Base-by-base conservation (phyloP, 495 filamentous ascomycete genomes). In the Letharia columbiana region DNA sequence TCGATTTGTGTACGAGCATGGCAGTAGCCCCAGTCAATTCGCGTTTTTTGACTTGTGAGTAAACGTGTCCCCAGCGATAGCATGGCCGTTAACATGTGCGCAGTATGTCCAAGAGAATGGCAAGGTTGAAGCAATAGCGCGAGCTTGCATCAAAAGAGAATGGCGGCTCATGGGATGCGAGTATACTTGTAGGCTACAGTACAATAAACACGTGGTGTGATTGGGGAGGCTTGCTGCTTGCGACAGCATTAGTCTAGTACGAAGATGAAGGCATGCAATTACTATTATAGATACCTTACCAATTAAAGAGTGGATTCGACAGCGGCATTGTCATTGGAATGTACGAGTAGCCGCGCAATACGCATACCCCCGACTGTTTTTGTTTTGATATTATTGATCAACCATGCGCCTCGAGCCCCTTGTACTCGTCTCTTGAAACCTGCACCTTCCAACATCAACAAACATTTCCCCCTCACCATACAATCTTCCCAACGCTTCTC, bases 31-130 rank as follows among this genome's bases (percentile, higher is more conserved):
- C 6, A 93, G 87, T 80, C 95, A 97, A 73, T 97, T 98, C 79
- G 91, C 94, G 11, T 98, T 98, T 83, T 98, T 96, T 78, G 89
- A 95, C 71, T 98, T 98, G 91, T 96, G 81, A 85, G 89, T 87
- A 3, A 28, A 45, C 9, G 44, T 18, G 23, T 60, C 39, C 60
- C 35, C 23, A 15, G 28, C 20, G 18, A 31, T 37, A 20, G n/a
- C 17, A 37, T 1, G 45, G 15, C 8, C 58, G 75, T 67, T 72
- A 69, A 79, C 65, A 33, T 44, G 20, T 42, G 23, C 56, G 37
- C 67, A 84, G 82, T 72, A 85, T 85, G 83, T 81, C 81, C 71
- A 82, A 83, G 74, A 73, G 82, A 66, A 75, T 85, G 70, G 66
- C 68, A 18, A 68, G 58, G 52, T 47, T 69, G 9, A 57, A 56